Evolutionary conservation across 257 asterid genomes (phyloP).

Genomic region (Nicotiana paniculata): DNA sequence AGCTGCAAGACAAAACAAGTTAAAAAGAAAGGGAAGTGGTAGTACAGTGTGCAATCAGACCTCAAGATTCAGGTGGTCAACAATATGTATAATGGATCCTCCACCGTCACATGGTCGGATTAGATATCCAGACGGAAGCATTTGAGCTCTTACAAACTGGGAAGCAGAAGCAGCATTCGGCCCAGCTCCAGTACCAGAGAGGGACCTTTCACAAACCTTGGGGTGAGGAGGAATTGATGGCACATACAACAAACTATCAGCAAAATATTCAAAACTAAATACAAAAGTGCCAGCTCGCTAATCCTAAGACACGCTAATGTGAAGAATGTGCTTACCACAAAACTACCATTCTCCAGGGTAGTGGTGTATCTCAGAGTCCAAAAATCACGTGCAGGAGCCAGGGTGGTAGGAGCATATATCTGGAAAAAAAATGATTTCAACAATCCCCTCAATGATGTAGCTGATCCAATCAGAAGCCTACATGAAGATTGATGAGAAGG

Average conservation of each 20-base stretch:
- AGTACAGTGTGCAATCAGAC: constrained; percentile 16
- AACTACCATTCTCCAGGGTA: constrained; percentile 82
- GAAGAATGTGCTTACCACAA: constrained; percentile 59
- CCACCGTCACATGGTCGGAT: constrained; percentile 95
- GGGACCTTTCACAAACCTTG: constrained; percentile 90
- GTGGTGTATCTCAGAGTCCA: constrained; percentile 98
- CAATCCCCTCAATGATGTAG: neutral
- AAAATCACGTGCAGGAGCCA: constrained; percentile 96
- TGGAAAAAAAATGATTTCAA: constrained; percentile 24
- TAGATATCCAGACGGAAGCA: constrained; percentile 88
- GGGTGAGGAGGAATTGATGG: constrained; percentile 2
- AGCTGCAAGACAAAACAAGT: neutral
- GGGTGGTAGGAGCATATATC: constrained; percentile 89
- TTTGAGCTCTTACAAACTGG: constrained; percentile 83
- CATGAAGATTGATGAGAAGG: neutral
- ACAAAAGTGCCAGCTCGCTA: neutral
- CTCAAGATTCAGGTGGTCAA: constrained; percentile 88
- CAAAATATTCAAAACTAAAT: neutral
- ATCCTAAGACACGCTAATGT: neutral
- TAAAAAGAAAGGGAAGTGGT: neutral
- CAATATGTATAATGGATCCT: constrained; percentile 93
- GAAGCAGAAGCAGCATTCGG: constrained; percentile 67
- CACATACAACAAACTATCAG: neutral
- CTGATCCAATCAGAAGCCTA: neutral
- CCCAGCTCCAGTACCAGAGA: constrained; percentile 90